Percentiles rank a stretch among this genome's conserved stretches.
These are phyloP conservation scores for Plasmodium berghei DNA, from an alignment of 169 alveolate species.

Conservation along the genomic window DNA sequence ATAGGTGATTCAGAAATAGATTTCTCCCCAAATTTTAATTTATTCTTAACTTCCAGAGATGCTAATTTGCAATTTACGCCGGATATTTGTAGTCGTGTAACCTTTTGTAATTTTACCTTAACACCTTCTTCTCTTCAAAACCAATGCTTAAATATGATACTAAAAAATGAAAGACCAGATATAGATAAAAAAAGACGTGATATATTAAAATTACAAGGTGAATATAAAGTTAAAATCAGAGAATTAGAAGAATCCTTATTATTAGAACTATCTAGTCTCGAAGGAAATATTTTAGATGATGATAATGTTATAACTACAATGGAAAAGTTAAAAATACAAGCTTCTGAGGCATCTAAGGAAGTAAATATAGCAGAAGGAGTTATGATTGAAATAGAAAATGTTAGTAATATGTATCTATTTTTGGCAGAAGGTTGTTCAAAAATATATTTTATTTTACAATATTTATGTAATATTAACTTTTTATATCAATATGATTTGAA, in stretches of 20 bases:
- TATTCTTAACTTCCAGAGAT: conserved; percentile 96
- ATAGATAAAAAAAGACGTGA: conserved; percentile 95
- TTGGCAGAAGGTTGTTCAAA: conserved; percentile 93
- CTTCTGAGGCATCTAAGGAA: conserved; percentile 93
- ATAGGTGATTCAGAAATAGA: conserved; percentile 98
- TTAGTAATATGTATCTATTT: conserved; percentile 89
- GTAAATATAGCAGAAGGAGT: conserved; percentile 94
- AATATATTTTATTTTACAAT: conserved; percentile 87
- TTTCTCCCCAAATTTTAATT: conserved; percentile 94
- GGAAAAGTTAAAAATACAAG: conserved; percentile 93
- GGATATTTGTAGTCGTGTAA: conserved; percentile 97
- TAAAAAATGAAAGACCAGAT: conserved; percentile 97
- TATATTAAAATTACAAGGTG: conserved; percentile 94
- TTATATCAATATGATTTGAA: conserved; percentile 95
- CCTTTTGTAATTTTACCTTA: conserved; percentile 97
- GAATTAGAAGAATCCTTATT: conserved; percentile 96
- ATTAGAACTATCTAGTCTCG: conserved; percentile 94
- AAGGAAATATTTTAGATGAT: conserved; percentile 97
- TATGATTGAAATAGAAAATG: conserved; percentile 93
- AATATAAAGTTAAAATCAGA: conserved; percentile 91
- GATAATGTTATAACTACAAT: conserved; percentile 91
- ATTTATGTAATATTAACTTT: conserved; percentile 91
- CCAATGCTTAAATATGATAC: conserved; percentile 92
- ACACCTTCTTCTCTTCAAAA: conserved; percentile 96
- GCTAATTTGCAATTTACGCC: conserved; percentile 96